Evolutionary conservation across 2,329 filamentous ascomycete species (phyloP).

Genomic region (Colletotrichum salicis): DNA sequence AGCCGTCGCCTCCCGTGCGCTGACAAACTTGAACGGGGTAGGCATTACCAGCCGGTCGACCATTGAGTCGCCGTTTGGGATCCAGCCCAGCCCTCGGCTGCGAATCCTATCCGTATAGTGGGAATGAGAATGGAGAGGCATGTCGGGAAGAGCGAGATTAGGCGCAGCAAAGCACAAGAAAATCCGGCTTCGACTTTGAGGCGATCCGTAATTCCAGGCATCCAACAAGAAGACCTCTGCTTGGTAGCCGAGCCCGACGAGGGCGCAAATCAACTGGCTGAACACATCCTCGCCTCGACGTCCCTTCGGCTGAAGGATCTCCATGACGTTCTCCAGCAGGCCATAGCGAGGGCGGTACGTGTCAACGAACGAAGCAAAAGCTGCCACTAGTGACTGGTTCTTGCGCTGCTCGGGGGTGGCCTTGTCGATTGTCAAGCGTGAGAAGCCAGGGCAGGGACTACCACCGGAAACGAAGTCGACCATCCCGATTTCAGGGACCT

Average conservation of each 20-base stretch:
- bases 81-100: conserved; percentile 60
- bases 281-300: conserved; percentile 71
- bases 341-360: conserved; percentile 80
- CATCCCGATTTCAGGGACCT: conserved; percentile 68
- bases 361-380: conserved; percentile 79
- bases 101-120: conserved; percentile 54
- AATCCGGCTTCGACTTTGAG: conserved; percentile 73
- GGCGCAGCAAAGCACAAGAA: conserved; percentile 80
- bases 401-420: conserved; percentile 65
- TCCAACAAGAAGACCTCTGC: conserved; percentile 74
- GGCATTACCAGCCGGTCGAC: conserved; percentile 59
- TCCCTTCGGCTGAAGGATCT: conserved; percentile 65
- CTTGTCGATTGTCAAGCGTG: conserved; percentile 68
- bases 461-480: conserved; percentile 78
- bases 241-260: conserved; percentile 84
- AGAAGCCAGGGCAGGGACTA: conserved; percentile 83
- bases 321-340: conserved; percentile 79
- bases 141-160: conserved; percentile 64
- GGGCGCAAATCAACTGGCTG: conserved; percentile 76
- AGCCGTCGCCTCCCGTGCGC: conserved; percentile 61
- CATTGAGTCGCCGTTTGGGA: conserved; percentile 70
- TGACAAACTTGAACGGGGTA: conserved; percentile 70
- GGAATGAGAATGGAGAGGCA: conserved; percentile 71
- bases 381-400: conserved; percentile 82
- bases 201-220: conserved; percentile 74